Percentiles rank a stretch among this genome's conserved stretches.
Conservation (phyloP, 345 rosid species). For the Alliaria petiolata region DNA sequence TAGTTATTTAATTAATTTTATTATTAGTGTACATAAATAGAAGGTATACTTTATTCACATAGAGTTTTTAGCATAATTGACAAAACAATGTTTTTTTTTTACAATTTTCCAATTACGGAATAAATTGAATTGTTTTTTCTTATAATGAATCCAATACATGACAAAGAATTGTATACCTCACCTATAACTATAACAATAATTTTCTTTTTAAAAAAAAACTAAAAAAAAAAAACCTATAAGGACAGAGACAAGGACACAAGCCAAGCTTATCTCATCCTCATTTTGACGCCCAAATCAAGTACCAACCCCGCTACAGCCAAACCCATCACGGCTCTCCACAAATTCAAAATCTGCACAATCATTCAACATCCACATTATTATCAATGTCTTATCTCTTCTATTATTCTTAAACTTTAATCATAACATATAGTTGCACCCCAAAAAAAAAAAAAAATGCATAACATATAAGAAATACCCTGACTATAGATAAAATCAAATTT, state of each 20-base stretch:
- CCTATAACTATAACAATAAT: too few species aligned
- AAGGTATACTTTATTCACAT: too few species aligned
- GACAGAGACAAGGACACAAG: constrained; percentile 21
- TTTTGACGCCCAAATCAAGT: too few species aligned
- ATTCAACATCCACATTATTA: constrained; percentile 5
- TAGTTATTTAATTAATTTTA: neutral
- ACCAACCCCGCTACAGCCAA: constrained; percentile 25
- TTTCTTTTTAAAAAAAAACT: too few species aligned
- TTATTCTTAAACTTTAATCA: neutral
- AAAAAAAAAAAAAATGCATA: too few species aligned
- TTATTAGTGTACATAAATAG: too few species aligned
- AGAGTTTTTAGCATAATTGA: too few species aligned
- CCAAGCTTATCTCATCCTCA: constrained; percentile 20
- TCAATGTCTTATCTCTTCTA: constrained; percentile 7
- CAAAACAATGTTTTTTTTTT: too few species aligned
- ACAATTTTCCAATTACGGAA: neutral
- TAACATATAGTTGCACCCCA: too few species aligned
- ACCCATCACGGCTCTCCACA: constrained; percentile 31
- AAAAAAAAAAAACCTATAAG: constrained; percentile 1
- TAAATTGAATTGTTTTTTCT: neutral
- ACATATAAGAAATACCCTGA: too few species aligned
- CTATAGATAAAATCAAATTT: too few species aligned
- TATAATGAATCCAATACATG: neutral
- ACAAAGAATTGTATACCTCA: constrained; percentile 31
- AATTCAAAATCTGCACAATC: constrained; percentile 39